Percentiles rank a stretch among this genome's conserved stretches.
Evolutionary conservation across 345 rosid genomes (phyloP).

Genomic region (Erucastrum elatum): DNA sequence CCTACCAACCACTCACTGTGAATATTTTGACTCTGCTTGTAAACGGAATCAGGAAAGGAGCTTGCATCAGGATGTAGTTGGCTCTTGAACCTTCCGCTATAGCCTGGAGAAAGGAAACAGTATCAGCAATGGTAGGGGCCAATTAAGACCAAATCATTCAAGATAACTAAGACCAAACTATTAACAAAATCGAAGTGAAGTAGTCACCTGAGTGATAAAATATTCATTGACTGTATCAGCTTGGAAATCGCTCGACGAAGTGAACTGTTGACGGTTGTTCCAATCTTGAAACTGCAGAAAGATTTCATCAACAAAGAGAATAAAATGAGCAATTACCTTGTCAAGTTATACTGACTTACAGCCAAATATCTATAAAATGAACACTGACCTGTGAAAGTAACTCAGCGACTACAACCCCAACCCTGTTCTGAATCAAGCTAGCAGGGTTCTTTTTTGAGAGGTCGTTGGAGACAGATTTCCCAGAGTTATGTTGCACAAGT

Average conservation of each 20-base stretch:
- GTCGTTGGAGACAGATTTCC: slow-evolving; percentile 46
- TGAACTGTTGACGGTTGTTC: slow-evolving; percentile 84
- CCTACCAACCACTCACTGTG: slow-evolving; percentile 61
- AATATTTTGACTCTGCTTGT: slow-evolving; percentile 95
- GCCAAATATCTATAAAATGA: slow-evolving; percentile 16
- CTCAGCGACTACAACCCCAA: slow-evolving; percentile 73
- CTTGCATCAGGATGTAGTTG: slow-evolving; percentile 85
- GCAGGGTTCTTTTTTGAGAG: slow-evolving; percentile 52
- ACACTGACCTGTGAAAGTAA: slow-evolving; percentile 78
- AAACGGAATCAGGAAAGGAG: slow-evolving; percentile 96
- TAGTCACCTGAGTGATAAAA: slow-evolving; percentile 88
- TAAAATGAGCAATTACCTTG: slow-evolving; percentile 24
- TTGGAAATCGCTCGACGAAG: slow-evolving; percentile 82
- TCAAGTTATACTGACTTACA: slow-evolving; percentile 18
- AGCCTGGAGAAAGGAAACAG: slow-evolving; percentile 56
- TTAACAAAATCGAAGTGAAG: slow-evolving; percentile 30
- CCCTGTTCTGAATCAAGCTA: slow-evolving; percentile 69
- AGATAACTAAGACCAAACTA: not conserved
- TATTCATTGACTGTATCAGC: slow-evolving; percentile 83
- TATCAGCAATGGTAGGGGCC: slow-evolving; percentile 21
- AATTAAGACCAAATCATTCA: not conserved
- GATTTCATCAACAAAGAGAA: slow-evolving; percentile 24
- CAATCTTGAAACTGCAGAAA: slow-evolving; percentile 86
- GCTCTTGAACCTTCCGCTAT: slow-evolving; percentile 80
- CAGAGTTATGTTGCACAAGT: slow-evolving; percentile 46